Evolutionary conservation across 2,329 filamentous ascomycete species (phyloP).

Genomic region (Colletotrichum camelliae): DNA sequence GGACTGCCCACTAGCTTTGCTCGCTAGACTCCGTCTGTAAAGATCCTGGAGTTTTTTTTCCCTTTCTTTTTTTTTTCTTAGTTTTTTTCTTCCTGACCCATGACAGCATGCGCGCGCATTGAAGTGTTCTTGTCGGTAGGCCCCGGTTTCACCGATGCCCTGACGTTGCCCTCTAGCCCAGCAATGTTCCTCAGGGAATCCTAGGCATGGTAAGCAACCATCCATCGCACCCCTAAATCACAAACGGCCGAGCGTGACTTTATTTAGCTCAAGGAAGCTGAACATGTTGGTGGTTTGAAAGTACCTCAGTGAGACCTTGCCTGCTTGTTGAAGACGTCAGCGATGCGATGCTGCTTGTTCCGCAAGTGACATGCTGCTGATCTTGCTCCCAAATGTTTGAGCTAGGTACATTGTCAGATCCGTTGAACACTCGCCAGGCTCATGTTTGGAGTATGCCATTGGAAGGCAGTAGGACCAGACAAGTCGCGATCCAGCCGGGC

Average conservation of each 20-base stretch:
- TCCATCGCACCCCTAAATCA: not conserved
- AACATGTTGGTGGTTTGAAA: not conserved
- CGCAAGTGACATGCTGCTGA: not conserved
- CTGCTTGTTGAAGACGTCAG: not conserved
- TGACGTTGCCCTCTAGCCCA: not conserved
- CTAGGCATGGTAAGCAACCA: not conserved
- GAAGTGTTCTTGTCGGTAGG: conserved; percentile 22
- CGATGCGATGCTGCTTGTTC: not conserved
- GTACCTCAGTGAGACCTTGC: not conserved
- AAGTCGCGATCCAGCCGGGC: not conserved
- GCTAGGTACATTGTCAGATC: not conserved
- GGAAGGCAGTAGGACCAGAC: not conserved
- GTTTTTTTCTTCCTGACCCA: not conserved
- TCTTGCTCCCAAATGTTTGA: not conserved
- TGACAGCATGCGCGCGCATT: conserved; percentile 20
- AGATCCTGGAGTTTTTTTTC: too few species aligned
- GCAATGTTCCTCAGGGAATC: not conserved
- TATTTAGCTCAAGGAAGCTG: conserved; percentile 7
- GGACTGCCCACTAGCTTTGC: not conserved
- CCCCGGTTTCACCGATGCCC: conserved; percentile 25
- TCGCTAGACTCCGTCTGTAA: not conserved
- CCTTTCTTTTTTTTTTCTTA: too few species aligned
- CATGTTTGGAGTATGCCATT: not conserved
- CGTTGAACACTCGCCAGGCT: not conserved
- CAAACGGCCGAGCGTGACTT: conserved; percentile 5